A percentile compares a stretch with the other conserved stretches of the same genome.
These are phyloP conservation scores for Sechiopsis laciniata DNA, from an alignment of 306 rosid species.

Conservation along the genomic window DNA sequence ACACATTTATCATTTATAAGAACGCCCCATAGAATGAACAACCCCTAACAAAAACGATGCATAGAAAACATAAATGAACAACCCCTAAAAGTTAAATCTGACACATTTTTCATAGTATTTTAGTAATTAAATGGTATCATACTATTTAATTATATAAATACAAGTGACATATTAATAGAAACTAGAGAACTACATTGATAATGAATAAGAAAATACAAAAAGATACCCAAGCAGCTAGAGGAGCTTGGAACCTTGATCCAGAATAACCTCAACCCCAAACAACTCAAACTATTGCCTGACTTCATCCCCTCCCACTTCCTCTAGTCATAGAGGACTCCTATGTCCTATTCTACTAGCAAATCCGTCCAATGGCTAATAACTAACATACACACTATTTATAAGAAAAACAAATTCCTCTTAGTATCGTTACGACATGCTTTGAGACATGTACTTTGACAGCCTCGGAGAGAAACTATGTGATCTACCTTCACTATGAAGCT, in stretches of 20 bases:
- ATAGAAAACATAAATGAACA: neutral
- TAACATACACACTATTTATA: neutral
- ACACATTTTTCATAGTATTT: neutral
- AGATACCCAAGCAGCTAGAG: neutral
- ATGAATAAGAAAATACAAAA: constrained; percentile 9
- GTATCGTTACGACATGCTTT: neutral
- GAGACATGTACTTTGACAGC: constrained; percentile 36
- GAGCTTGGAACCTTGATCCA: neutral
- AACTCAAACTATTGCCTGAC: neutral
- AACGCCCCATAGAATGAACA: neutral
- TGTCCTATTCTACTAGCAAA: neutral
- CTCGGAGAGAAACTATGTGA: constrained; percentile 28
- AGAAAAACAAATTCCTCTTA: neutral
- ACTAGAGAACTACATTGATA: neutral
- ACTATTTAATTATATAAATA: constrained; percentile 1
- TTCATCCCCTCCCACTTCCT: neutral
- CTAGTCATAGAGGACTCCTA: neutral
- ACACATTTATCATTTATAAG: neutral
- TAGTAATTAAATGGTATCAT: neutral
- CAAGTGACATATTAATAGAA: neutral
- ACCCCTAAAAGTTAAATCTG: neutral
- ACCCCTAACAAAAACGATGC: neutral
- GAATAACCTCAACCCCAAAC: neutral
- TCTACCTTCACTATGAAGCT: constrained; percentile 32
- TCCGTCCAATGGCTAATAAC: neutral